Evolutionary conservation across 768 basidiomycete genomes (phyloP), one percentile per base, ranked within the genome.

Genomic region (Suillus ampliporus): DNA sequence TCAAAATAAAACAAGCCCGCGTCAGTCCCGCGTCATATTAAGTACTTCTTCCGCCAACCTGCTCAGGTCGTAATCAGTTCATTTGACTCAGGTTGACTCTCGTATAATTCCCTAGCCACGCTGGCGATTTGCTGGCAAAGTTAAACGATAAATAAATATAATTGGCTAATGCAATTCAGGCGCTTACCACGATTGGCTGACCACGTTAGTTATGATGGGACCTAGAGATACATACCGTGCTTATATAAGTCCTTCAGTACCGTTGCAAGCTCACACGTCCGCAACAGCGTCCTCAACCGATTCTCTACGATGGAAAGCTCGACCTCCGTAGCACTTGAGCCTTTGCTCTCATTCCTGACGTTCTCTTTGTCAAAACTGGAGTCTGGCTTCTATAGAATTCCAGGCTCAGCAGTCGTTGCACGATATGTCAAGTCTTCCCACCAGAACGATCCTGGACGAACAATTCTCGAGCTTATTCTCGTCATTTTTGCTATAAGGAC

Each of bases 381-480:
- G 75, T 78, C 81, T 17, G 82, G 84, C 0, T 95, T 95, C 76
- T 87, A 85, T 79, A 86, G 83, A 64, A 76, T 94, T 17, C 93
- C 92, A 9, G 92, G 92, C 47, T 94, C 92, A 10, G 87, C 89
- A 3, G 90, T 95, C 63, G 77, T 94, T 65, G 86, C 91, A 65
- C 91, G 96, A 68, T 97, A 97, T 74, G 92, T 99, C 79, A 90
- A 87, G 78, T 94, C 92, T 34, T 96, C 94, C 0, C 96, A 99
- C 76, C 92, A 93, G 76, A 92, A 99, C 73, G 97, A 99, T 77
- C 97, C 97, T 1, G 93, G 91, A 37, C 84, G 97, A 59, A 95
- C 94, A 0, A 68, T 98, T 10, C 85, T 99, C 57, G 97, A 99
- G 77, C 74, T 98, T 23, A 87, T 97, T 56, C 85, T 99, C 40